Conservation (phyloP, 1,284 basidiomycete species). For the Rhodotorula mucilaginosa region DNA sequence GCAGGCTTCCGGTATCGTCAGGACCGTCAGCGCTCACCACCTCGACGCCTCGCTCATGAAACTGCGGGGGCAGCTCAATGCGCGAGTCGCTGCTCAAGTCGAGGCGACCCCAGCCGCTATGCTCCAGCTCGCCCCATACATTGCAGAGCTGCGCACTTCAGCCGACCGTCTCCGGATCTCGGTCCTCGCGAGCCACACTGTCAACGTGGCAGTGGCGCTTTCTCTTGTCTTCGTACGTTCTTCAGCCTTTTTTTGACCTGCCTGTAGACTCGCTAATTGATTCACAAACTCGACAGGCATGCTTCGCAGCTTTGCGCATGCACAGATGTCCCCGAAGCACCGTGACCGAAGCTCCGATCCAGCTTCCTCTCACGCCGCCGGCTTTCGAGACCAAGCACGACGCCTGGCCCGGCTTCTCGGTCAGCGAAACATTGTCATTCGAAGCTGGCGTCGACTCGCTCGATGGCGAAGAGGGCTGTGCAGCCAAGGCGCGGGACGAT, state of each 20-base stretch:
- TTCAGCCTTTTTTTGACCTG: too few relatives aligned
- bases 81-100: neutral
- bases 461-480: neutral
- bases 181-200: neutral
- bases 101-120: neutral
- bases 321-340: too few relatives aligned
- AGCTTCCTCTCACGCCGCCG: slow-evolving; percentile 2
- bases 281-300: too few relatives aligned
- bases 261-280: neutral
- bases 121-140: neutral
- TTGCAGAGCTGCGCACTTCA: neutral
- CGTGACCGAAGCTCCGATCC: neutral
- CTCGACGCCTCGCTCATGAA: neutral
- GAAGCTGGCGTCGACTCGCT: neutral
- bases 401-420: neutral
- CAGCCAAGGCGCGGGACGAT: slow-evolving; percentile 8
- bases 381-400: neutral
- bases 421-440: neutral
- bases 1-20: neutral
- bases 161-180: neutral
- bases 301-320: neutral
- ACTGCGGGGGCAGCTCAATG: neutral
- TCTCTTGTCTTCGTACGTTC: neutral
- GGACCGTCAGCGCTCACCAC: neutral
- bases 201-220: neutral